Evolutionary conservation across 148 eudicot species (phyloP), one percentile per base, ranked within the genome.

Genomic region (Chenopodium suecicum): DNA sequence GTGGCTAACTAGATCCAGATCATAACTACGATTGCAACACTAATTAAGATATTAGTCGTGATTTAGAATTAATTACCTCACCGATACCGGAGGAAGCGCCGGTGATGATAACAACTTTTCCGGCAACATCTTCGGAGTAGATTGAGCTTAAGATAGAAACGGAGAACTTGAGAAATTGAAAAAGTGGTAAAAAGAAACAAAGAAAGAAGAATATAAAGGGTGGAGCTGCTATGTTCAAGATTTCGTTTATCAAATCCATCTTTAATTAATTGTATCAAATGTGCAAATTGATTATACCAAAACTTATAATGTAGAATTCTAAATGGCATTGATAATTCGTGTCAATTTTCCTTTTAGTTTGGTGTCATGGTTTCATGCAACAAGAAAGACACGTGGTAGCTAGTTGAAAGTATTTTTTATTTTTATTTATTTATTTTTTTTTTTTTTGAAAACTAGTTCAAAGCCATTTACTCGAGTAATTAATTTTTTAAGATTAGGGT

Each of bases 81-180:
- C 95, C 96, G 27, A 92, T 89, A 23, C 96, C 96, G 22, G 92
- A 91, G 74, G 96, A 90, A 62, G 96, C 93, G 2, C 96, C 96
- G 83, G 95, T 88, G 83, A 92, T 91, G 84, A 92, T 83, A 47
- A 90, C 89, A 17, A 92, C 93, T 75, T 91, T 92, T 7, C 93
- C 92, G 82, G 88, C 80, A 9, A 92, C 82, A 23, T 86, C 75
- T 81, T 92, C 91, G 20, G 65, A 44, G 83, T 86, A 87, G 66
- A 89, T 0, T 2, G 81, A 76, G 70, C 83, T 56, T 25, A 85
- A 27, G 14, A 76, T 7, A 0, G 86, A 87, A 20, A 78, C 62
- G 47, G 80, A 79, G 64, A 82, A 69, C 79, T 89, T 89, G 79
- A 88, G 75, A 52, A 85, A 3, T 60, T 74, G 85, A 73, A 81